Base-by-base conservation (phyloP, 2,329 filamentous ascomycete species). In the Xylaria hypoxylon region DNA sequence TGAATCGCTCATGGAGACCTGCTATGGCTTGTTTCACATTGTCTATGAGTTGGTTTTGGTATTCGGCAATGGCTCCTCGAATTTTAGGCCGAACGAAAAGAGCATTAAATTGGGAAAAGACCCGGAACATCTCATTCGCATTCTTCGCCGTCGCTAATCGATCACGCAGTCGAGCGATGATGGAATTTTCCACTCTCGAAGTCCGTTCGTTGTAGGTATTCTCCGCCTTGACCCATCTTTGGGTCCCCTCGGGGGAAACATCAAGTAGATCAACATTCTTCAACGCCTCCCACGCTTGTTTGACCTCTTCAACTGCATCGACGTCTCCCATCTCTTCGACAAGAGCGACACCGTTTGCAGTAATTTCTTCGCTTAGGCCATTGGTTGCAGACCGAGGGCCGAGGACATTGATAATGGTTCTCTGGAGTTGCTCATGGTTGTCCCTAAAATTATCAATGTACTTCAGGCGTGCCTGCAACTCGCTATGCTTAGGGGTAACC, bases 91-190 rank as follows among this genome's bases (percentile, higher is more conserved):
- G 90, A 63, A 99, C 95, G 73, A 99, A 97, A 33, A 99, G 89
- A 1, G 96, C 96, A 77, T 99, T 99, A 87, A 99, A 99, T 78
- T 98, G 98, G 59, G 96, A 98, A 79, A 99, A 99, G 68, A 99
- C 96, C 61, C 96, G 92, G 79, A 99, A 99, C 96, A 99, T 99
- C 80, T 99, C 96, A 77, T 97, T 98, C 45, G 96, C 96, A 68
- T 94, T 97, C 84, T 97, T 97, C 13, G 96, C 95, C 6, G 94
- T 97, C 15, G 94, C 96, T 62, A 99, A 86, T 65, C 96, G 92
- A 80, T 99, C 96, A 75, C 96, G 88, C 35, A 99, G 85, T 60
- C 94, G 88, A 38, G 96, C 94, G 78, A 99, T 99, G 79, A 99
- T 99, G 3, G 96, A 97, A 80, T 99, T 99, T 79, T 99, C 96